Percentiles rank a stretch among this genome's conserved stretches.
phyloP scores from a whole-genome alignment of 2,329 filamentous ascomycete species.

The Xylaria multiplex region DNA sequence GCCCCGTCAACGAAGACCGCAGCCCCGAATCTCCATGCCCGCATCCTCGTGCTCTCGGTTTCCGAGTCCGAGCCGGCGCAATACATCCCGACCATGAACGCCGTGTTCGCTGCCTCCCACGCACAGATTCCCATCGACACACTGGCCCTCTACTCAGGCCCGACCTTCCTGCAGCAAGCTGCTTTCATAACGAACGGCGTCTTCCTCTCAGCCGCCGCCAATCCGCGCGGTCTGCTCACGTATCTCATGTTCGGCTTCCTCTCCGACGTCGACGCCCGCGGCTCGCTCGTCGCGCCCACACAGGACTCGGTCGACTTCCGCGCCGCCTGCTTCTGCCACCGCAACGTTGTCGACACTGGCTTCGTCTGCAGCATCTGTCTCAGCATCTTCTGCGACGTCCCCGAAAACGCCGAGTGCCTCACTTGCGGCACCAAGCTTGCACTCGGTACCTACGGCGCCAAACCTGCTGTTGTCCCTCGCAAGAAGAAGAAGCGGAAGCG shows the following conservation, averaged over 20 bases:
- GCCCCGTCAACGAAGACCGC: conserved; percentile 46
- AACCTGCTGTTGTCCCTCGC: conserved; percentile 77
- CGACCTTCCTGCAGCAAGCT: conserved; percentile 94
- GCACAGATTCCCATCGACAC: conserved; percentile 92
- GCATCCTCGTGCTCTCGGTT: conserved; percentile 90
- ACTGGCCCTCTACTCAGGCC: conserved; percentile 82
- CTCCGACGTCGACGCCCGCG: conserved; percentile 66
- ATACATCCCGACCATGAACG: conserved; percentile 99
- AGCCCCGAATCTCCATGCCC: conserved; percentile 70
- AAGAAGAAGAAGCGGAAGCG: conserved; percentile 74
- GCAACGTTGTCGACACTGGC: conserved; percentile 87
- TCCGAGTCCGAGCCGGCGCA: conserved; percentile 86
- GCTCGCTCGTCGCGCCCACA: conserved; percentile 79
- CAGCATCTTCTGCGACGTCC: conserved; percentile 84
- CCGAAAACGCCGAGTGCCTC: conserved; percentile 73
- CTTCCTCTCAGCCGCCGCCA: conserved; percentile 60
- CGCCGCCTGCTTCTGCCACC: conserved; percentile 97
- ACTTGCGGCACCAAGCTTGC: conserved; percentile 84
- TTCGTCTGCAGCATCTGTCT: conserved; percentile 97
- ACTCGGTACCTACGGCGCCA: conserved; percentile 79
- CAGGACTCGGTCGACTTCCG: conserved; percentile 93
- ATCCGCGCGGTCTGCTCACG: conserved; percentile 80
- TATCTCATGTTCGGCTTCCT: conserved; percentile 96
- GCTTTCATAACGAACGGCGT: conserved; percentile 69
- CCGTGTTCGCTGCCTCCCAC: conserved; percentile 93